Evolutionary conservation across 2,329 filamentous ascomycete genomes (phyloP), one percentile per base, ranked within the genome.

Genomic region (Myriosclerotinia curreyana): DNA sequence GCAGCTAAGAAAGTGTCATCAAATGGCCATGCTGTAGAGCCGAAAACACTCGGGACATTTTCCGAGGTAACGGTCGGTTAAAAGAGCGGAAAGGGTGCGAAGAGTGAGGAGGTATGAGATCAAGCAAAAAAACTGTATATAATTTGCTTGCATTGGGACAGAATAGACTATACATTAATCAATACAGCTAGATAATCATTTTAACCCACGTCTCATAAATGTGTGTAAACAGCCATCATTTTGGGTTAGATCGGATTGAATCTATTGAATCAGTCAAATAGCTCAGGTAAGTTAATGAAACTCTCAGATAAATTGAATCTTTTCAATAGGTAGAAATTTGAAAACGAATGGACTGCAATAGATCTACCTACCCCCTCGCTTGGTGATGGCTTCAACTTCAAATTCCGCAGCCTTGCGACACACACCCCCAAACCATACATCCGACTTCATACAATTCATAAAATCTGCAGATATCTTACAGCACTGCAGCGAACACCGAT

Each of bases 391-490:
- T 22, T 51, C 46, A 15, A 51, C 36, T 12, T 53, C 59, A 44
- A 61, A 54, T 28, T 61, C 48, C 25, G 8, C 50, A 52, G 59
- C 48, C 58, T 40, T 64, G 60, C 56, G 62, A 58, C 54, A 58
- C 25, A 17, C 42, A 44, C 22, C 20, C 52, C 28, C 28, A 22
- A 58, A 48, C 22, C 55, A 48, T 58, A 48, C 42, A 34, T 22
- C 42, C n/a, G 31, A 48, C 42, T 48, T 48, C n/a, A 55, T 38
- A 34, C 28, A 61, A 42, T 17, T 44, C 38, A 12, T 25, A 34
- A 46, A n/a, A 20, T 34, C 28, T 15, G 15, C 25, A 25, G 44
- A 9, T 8, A 14, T 48, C 12, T 46, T 8, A 22, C 25, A 53
- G 9, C 38, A 22, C 14, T 20, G 7, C 17, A 53, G 7, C 5